Evolutionary conservation across 2,329 filamentous ascomycete genomes (phyloP), one percentile per base, ranked within the genome.

Genomic region (Fusarium austroafricanum): DNA sequence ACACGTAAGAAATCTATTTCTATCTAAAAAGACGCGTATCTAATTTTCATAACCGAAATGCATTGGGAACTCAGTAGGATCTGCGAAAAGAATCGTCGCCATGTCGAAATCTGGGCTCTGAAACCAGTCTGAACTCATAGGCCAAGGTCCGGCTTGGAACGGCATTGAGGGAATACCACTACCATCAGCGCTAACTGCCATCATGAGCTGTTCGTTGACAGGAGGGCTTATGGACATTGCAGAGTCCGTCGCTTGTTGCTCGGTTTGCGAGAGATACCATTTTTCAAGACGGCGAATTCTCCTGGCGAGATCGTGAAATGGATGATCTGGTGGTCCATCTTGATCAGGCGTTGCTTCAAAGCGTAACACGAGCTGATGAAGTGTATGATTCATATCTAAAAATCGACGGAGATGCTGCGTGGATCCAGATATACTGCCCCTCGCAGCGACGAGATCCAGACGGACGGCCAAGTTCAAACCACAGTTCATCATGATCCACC

Each of bases 401-500:
- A 76, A 69, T 1, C 68, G 61, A 1, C 74, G 70, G 0, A 77
- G 65, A 5, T 75, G 65, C 5, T 71, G 63, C 0, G 70, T 75
- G 5, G 68, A 65, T 0, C 61, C 55, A 2, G 66, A 64, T 4
- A 75, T 59, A 7, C 40, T 55, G 0, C 67, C 61, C 3, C 60
- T 58, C 1, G 68, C 61, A 11, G 72, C 72, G 1, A 77, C 55
- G 4, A 78, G 70, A 35, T 78, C 76, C 3, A 78, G 67, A 3
- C 74, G 66, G 1, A 69, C 72, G 0, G 74, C 74, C 1, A 78
- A 33, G 6, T 76, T 76, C 0, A 77, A 43, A 1, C 70, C 73
- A 23, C 76, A 78, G 20, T 77, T 70, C 9, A 76, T 59, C 58
- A 73, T 73, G 17, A 77, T 71, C 76, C 76, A 78, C 8, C 72